Evolutionary conservation across 495 filamentous ascomycete species (phyloP).

Genomic region (Pseudotulostoma volvatum): DNA sequence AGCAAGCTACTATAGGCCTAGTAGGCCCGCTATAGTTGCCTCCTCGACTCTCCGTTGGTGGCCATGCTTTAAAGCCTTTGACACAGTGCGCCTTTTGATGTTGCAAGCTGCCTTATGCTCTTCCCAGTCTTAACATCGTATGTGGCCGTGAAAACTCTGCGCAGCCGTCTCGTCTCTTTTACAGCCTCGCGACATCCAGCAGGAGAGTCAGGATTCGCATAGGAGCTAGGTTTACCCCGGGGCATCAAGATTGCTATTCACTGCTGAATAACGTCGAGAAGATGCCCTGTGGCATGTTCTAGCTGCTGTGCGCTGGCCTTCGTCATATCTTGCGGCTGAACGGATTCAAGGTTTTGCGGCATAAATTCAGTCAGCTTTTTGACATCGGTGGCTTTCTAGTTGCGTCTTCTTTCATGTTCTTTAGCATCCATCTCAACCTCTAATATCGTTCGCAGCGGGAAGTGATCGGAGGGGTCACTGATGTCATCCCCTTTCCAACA

Average conservation of each 20-base stretch:
- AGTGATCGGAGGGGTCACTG: constrained; percentile 5
- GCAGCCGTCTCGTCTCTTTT: constrained; percentile 1
- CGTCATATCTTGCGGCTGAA: background rate
- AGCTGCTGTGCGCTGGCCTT: background rate
- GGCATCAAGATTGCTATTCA: constrained; percentile 3
- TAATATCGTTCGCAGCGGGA: constrained; percentile 4
- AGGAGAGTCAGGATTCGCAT: constrained; percentile 3
- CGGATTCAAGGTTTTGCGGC: background rate
- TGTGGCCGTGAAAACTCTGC: background rate
- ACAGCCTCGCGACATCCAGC: constrained; percentile 5
- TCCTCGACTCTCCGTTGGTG: background rate
- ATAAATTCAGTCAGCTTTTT: constrained; percentile 2
- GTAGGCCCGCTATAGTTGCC: constrained; percentile 1
- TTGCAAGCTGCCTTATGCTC: constrained; percentile 2
- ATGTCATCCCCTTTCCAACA: constrained; percentile 1
- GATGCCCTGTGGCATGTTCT: background rate
- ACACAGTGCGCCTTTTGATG: constrained; percentile 3
- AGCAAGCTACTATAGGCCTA: constrained; percentile 6
- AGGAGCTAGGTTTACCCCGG: constrained; percentile 3
- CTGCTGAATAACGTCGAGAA: background rate
- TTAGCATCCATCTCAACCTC: constrained; percentile 2
- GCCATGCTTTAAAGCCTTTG: background rate
- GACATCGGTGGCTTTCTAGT: constrained; percentile 7
- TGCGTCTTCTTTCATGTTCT: constrained; percentile 1
- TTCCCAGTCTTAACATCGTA: constrained; percentile 2